Evolutionary conservation across 2,329 filamentous ascomycete genomes (phyloP).

Genomic region (Aspergillus ustus): DNA sequence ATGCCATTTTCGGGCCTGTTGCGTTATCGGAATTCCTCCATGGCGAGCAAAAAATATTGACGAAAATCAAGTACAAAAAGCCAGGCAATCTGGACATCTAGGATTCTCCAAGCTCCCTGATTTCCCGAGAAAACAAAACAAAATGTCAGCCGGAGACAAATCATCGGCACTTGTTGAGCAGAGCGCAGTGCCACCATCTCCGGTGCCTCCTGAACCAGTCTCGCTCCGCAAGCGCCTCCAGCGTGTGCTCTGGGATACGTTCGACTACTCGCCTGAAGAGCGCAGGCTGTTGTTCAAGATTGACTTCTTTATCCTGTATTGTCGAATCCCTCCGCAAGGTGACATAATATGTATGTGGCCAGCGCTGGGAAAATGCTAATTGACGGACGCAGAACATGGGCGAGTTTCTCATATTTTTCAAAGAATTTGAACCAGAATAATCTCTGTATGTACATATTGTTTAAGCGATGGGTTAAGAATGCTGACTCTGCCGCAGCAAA

Average conservation of each 20-base stretch:
- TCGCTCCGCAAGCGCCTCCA: neutral
- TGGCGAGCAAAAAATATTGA: neutral
- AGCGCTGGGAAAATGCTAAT: neutral
- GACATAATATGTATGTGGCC: no score
- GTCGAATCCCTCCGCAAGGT: neutral
- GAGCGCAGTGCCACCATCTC: neutral
- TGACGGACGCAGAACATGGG: neutral
- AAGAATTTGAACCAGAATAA: slow-evolving; percentile 9
- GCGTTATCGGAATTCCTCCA: neutral
- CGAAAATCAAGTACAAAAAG: no score
- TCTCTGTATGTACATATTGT: neutral
- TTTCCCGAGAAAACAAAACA: no score
- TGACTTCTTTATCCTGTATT: slow-evolving; percentile 4
- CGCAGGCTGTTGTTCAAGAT: neutral
- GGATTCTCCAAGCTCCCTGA: no score
- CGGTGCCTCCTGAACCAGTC: neutral
- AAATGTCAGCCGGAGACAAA: neutral
- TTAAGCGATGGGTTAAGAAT: neutral
- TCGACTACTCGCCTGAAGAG: neutral
- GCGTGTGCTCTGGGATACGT: neutral
- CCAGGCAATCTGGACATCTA: no score
- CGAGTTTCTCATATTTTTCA: slow-evolving; percentile 9
- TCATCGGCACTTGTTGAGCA: neutral
- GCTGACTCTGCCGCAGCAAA: neutral
- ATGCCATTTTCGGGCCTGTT: neutral